Conservation (phyloP, 192 early-diverging fungal species). For the Coemansia sp. region DNA sequence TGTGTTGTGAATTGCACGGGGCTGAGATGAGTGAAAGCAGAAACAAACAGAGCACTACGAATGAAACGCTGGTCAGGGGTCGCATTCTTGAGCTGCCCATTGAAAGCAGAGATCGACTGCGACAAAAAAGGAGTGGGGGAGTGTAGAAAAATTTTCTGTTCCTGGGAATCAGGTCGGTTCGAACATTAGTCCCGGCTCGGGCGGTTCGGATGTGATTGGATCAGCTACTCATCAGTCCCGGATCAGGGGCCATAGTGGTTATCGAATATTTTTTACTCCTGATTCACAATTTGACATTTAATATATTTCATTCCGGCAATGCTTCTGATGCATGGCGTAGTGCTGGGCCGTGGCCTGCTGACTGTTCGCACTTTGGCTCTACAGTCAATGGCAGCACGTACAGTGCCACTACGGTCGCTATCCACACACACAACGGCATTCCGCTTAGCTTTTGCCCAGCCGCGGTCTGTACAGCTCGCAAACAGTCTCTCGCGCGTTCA, state of each 20-base stretch:
- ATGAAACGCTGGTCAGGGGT: slow-evolving; percentile 14
- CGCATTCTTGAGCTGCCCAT: slow-evolving; percentile 20
- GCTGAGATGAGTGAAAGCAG: slow-evolving; percentile 13
- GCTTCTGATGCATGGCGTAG: slow-evolving; percentile 7
- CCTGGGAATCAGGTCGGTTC: too few relatives aligned
- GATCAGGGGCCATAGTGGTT: not conserved
- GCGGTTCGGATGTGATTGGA: not conserved
- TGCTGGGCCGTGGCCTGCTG: not conserved
- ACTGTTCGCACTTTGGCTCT: not conserved
- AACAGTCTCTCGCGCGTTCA: not conserved
- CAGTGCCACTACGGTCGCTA: not conserved
- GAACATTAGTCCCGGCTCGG: too few relatives aligned
- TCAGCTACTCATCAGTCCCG: not conserved
- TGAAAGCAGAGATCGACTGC: not conserved
- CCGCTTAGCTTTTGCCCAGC: not conserved
- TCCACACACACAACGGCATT: not conserved
- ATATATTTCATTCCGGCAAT: not conserved
- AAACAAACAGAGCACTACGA: slow-evolving; percentile 27
- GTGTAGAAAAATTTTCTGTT: slow-evolving; percentile 8
- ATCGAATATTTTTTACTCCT: not conserved
- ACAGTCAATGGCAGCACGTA: not conserved
- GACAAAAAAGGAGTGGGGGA: slow-evolving; percentile 1
- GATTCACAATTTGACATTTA: not conserved
- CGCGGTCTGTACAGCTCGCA: not conserved
- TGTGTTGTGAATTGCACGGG: not conserved